Conservation (phyloP, 2,329 filamentous ascomycete genomes). For the Aspergillus transmontanensis region DNA sequence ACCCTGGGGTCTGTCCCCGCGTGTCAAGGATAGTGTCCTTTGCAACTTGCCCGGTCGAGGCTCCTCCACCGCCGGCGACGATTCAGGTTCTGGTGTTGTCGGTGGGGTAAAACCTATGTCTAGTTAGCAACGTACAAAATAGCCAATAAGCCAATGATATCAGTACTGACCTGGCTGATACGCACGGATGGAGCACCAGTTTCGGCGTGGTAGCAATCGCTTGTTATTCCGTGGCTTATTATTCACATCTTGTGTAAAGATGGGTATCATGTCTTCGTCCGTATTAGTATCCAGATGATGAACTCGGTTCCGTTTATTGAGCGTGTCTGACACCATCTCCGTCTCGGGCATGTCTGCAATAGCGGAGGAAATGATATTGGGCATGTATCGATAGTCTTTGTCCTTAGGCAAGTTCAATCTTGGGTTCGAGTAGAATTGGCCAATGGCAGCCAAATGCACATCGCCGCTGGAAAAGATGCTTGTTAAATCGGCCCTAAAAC, state of each 20-base stretch:
- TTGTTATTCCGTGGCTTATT: constrained; percentile 90
- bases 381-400: constrained; percentile 93
- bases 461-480: constrained; percentile 65
- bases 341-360: constrained; percentile 92
- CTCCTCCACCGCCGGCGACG: constrained; percentile 33
- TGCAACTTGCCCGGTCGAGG: constrained; percentile 47
- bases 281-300: constrained; percentile 70
- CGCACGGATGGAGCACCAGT: constrained; percentile 91
- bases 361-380: constrained; percentile 89
- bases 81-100: constrained; percentile 60
- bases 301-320: constrained; percentile 87
- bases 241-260: constrained; percentile 88
- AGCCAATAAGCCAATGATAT: background rate
- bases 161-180: constrained; percentile 69
- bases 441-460: constrained; percentile 87
- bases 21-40: constrained; percentile 64
- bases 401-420: constrained; percentile 82
- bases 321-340: constrained; percentile 82
- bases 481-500: background rate
- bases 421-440: constrained; percentile 92
- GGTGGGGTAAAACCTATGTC: constrained; percentile 74
- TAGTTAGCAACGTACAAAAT: constrained; percentile 36
- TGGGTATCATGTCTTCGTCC: constrained; percentile 92
- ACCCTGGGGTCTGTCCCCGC: constrained; percentile 51
- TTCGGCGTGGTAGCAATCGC: constrained; percentile 81